These are phyloP conservation scores for Talaromyces ruber DNA, from an alignment of 495 filamentous ascomycete species.

Conservation along the genomic window DNA sequence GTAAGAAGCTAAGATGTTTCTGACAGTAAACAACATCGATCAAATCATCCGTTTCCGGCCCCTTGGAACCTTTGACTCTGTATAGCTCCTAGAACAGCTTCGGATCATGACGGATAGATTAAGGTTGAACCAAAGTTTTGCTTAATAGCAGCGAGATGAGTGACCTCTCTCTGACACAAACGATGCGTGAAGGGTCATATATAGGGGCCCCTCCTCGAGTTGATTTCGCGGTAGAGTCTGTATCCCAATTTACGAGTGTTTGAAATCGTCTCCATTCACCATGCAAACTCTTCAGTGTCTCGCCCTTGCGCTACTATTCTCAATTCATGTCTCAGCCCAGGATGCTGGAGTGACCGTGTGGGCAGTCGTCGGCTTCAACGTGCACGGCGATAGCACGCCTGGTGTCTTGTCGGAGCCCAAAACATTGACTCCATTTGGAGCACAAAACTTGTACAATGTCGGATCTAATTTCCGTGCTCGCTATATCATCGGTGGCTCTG, in stretches of 20 bases:
- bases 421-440: conserved; percentile 58
- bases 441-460: conserved; percentile 52
- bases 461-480: conserved; percentile 52
- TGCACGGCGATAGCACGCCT: conserved; percentile 68
- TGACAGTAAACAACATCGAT: background rate
- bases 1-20: background rate
- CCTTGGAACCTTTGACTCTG: background rate
- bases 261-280: background rate
- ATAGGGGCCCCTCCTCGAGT: background rate
- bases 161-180: conserved; percentile 5
- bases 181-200: background rate
- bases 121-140: background rate
- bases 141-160: background rate
- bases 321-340: conserved; percentile 11
- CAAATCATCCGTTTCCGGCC: background rate
- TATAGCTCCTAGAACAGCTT: background rate
- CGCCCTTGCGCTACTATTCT: background rate
- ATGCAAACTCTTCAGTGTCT: background rate
- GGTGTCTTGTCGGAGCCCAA: conserved; percentile 38
- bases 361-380: conserved; percentile 61
- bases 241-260: background rate
- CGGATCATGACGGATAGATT: background rate
- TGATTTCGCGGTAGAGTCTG: background rate
- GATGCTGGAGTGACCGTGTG: conserved; percentile 47
- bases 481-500: conserved; percentile 34